Conservation (phyloP, 2,329 filamentous ascomycete genomes). For the Colletotrichum tabaci region DNA sequence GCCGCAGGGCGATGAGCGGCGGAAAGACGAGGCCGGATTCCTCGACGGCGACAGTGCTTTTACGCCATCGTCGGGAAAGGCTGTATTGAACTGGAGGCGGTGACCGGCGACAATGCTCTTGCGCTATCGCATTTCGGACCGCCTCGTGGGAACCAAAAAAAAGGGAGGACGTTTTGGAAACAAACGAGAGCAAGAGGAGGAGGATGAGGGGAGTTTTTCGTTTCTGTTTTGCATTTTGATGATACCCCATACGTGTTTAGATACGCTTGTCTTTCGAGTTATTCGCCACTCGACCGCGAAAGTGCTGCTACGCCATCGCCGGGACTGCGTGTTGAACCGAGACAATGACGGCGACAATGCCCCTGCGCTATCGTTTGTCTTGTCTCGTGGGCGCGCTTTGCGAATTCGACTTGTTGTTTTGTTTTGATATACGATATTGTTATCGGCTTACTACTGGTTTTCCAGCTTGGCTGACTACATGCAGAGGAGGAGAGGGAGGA, state of each 20-base stretch:
- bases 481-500: neutral
- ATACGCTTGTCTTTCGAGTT: constrained; percentile 60
- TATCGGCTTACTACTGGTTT: neutral
- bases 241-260: constrained; percentile 64
- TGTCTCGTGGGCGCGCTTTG: constrained; percentile 63
- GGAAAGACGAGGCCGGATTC: constrained; percentile 42
- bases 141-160: constrained; percentile 39
- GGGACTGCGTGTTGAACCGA: constrained; percentile 68
- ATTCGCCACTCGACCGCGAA: constrained; percentile 63
- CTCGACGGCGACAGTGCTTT: constrained; percentile 59
- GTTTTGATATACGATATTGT: constrained; percentile 18
- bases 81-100: constrained; percentile 61
- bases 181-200: neutral
- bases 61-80: constrained; percentile 64
- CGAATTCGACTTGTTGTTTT: constrained; percentile 41
- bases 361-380: constrained; percentile 65
- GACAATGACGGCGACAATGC: constrained; percentile 66
- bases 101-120: constrained; percentile 66
- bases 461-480: neutral
- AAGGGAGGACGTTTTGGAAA: neutral
- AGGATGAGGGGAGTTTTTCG: constrained; percentile 32
- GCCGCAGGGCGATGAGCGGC: constrained; percentile 31
- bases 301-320: constrained; percentile 71
- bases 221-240: constrained; percentile 49
- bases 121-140: constrained; percentile 61